phyloP scores from a whole-genome alignment of 2,329 filamentous ascomycete genomes.

The Trichophaea hybrida region DNA sequence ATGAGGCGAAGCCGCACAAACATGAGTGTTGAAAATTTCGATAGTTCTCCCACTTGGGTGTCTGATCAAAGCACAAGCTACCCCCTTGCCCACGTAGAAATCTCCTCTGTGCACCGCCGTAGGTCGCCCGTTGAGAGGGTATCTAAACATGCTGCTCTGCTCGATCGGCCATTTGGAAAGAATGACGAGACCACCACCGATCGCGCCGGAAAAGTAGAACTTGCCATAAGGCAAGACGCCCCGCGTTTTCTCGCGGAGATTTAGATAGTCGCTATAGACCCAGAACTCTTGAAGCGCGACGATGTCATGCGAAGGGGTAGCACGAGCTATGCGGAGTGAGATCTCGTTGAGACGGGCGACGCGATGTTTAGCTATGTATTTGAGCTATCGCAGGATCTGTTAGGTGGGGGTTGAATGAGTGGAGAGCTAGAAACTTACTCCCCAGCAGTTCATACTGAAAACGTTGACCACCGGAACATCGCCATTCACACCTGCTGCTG shows the following conservation, averaged over 20 bases:
- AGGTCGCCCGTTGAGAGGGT: constrained; percentile 83
- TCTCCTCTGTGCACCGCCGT: constrained; percentile 90
- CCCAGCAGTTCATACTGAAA: constrained; percentile 93
- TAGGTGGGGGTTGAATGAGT: background rate
- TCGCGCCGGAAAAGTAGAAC: constrained; percentile 80
- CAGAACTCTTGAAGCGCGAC: constrained; percentile 94
- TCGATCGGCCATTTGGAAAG: constrained; percentile 85
- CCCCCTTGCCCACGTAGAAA: constrained; percentile 92
- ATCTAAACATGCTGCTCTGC: constrained; percentile 71
- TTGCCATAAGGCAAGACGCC: constrained; percentile 75
- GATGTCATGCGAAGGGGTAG: constrained; percentile 59
- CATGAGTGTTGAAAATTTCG: constrained; percentile 88
- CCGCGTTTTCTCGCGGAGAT: constrained; percentile 58
- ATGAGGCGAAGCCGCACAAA: constrained; percentile 31
- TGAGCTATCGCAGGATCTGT: constrained; percentile 37
- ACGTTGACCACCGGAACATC: constrained; percentile 57
- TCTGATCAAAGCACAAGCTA: constrained; percentile 67
- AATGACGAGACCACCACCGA: constrained; percentile 79
- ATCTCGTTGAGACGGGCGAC: constrained; percentile 69
- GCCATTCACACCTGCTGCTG: constrained; percentile 23
- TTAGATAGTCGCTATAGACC: constrained; percentile 69
- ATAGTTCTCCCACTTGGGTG: constrained; percentile 44
- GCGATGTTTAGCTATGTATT: constrained; percentile 67
- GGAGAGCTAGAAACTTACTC: constrained; percentile 30
- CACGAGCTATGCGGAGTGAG: constrained; percentile 58